Base-by-base conservation (phyloP, 1,284 basidiomycete species). In the Gymnopus androsaceus region DNA sequence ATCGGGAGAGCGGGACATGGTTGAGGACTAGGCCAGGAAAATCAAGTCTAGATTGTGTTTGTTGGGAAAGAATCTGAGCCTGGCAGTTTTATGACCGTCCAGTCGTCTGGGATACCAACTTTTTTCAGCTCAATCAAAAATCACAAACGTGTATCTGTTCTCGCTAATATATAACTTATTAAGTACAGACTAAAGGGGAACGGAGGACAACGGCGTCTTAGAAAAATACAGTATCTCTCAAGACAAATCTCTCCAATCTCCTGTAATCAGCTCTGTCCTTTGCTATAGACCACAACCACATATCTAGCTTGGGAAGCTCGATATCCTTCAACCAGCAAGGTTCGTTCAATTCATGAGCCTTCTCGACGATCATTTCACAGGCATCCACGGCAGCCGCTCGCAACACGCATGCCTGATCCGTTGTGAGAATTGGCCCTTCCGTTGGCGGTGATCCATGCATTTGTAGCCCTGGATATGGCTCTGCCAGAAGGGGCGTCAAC, bases 371-470 rank as follows among this genome's bases (percentile, higher is more conserved):
- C 52, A 79, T 67, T 62, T 90, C 83, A 66, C 89, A 90, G 15
- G 88, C 90, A 63, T 88, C 48, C 48, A 94, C 79, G 0, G 91
- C 83, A 1, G 90, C 85, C 1, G 90, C 89, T n/a, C 92, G 86
- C 42, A 94, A 70, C n/a, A 84, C 73, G 63, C 84, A 92, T 2
- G 89, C 83, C 66, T 92, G 87, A 49, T 81, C 74, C 4, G 64
- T 60, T 4, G 78, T 82, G 21, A 92, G 69, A 4, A 79, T 63
- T 3, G 88, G 88, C 0, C 90, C 91, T 59, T 87, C 85, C 62
- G 77, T 77, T 11, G 76, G 79, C 6, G 66, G 61, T 30, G 57
- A 54, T 54, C 68, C 71, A 45, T 61, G 51, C n/a, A 34, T 25
- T 34, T 54, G 19, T 51, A 44, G 46, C 34, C 34, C 37, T 59